Base-by-base conservation (phyloP, 31 red algal genomes). In the Asparagopsis taxiformis region DNA sequence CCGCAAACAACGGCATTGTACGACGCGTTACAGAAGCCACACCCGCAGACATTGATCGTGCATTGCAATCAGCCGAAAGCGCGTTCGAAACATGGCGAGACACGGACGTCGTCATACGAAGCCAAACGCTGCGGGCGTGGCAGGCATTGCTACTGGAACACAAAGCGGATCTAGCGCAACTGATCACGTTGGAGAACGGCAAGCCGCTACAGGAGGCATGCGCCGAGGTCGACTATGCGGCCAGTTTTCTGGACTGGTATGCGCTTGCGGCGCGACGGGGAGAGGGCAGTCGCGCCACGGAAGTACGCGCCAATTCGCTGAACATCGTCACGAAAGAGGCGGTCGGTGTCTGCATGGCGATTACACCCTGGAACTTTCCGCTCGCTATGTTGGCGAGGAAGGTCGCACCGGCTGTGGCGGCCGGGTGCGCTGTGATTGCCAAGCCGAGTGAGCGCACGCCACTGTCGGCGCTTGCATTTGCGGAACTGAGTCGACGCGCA, bases 391-490 rank as follows among this genome's bases (percentile, higher is more conserved):
- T n/a, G n/a, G n/a, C n/a, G n/a, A n/a, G n/a, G n/a, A n/a, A n/a
- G n/a, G n/a, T n/a, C n/a, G n/a, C n/a, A n/a, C n/a, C n/a, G n/a
- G n/a, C n/a, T n/a, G n/a, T n/a, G n/a, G 91, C 91, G 20, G 91
- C 95, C 19, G 95, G 95, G 10, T 94, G 91, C 33, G 49, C 91
- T 7, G 68, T 98, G 1, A 75, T 98, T 32, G 68, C 64, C 9
- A 94, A 93, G 58, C 95, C 95, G 28, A 55, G 85, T 24, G 80
- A 87, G 30, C 36, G 65, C 36, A 94, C 95, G 31, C 95, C 95
- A 0, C 55, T 94, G 71, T n/a, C n/a, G n/a, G n/a, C n/a, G n/a
- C n/a, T n/a, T n/a, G n/a, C n/a, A n/a, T n/a, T n/a, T n/a, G n/a
- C n/a, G n/a, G n/a, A n/a, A n/a, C n/a, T n/a, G n/a, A n/a, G n/a